Evolutionary conservation across 176 grass and related monocot genomes (phyloP), one percentile per base, ranked within the genome.

Genomic region (Phoenix roebelenii): DNA sequence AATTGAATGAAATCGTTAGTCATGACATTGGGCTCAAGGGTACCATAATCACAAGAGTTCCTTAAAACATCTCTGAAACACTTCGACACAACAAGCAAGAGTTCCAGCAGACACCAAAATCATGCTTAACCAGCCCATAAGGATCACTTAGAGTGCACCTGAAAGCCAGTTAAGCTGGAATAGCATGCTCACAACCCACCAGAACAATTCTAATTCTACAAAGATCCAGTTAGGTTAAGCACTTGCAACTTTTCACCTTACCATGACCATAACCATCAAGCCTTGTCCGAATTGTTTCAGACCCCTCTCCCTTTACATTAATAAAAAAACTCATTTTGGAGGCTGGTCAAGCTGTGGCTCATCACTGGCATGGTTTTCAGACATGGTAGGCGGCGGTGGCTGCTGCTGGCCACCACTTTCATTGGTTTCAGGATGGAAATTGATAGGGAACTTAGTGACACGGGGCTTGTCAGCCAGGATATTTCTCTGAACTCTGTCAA

Each of bases 361-460:
- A 1, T 74, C 74, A 3, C 49, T 67, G 7, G 71, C 16, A 7
- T 57, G 74, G 55, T 71, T 82, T 71, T 86, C 86, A 60, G 86
- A 75, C 7, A 72, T 74, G 14, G 55, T 49, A 9, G 73, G 52
- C 12, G 70, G 83, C 57, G 69, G 78, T 14, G 82, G 82, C 59
- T 86, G 85, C 28, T 80, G 83, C 0, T 16, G 84, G 7, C 63
- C 65, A 1, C 75, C n/a, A 18, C 72, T 81, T n/a, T 89, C 86
- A 51, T 58, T 81, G 0, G 87, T 59, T 68, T 88, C 88, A 54
- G 93, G 93, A 58, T 98, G 88, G 78, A 98, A 92, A 79, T 92
- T 98, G 68, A 98, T 92, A 3, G 93, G 93, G 59, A 98, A 98
- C 71, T 92, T 98, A 55, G 93, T 98, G 73, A 98, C 88, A 1